Percentiles rank a stretch among this genome's conserved stretches.
phyloP scores from a whole-genome alignment of 805 yeast species.

The Candida suzukii region DNA sequence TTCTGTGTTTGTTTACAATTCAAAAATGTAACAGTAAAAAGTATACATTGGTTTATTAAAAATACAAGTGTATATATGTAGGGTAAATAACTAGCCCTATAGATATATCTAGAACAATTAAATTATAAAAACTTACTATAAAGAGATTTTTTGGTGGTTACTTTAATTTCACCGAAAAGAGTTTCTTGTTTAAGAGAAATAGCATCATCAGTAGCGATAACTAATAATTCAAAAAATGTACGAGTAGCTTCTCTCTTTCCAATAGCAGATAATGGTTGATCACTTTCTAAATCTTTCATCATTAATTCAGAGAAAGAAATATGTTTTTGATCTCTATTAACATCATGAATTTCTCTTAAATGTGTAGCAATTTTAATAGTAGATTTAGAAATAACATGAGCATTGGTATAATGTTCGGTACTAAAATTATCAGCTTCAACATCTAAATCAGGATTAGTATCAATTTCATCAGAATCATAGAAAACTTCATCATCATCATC shows the following conservation, averaged over 20 bases:
- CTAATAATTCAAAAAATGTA: constrained; percentile 76
- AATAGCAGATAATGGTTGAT: constrained; percentile 29
- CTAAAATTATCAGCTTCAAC: constrained; percentile 12
- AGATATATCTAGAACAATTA: background rate
- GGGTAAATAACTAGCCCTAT: no score
- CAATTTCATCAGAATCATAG: constrained; percentile 10
- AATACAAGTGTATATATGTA: no score
- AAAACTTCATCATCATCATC: constrained; percentile 14
- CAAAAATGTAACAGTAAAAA: no score
- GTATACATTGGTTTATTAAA: no score
- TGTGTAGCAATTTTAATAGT: constrained; percentile 48
- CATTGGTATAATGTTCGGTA: constrained; percentile 5
- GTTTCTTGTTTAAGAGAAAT: constrained; percentile 52
- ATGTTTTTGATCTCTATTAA: constrained; percentile 1
- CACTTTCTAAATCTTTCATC: constrained; percentile 26
- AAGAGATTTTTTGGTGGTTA: constrained; percentile 22
- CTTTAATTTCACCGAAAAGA: constrained; percentile 53
- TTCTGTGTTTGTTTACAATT: no score
- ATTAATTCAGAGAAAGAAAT: constrained; percentile 32
- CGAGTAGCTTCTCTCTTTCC: constrained; percentile 56
- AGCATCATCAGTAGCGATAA: constrained; percentile 73
- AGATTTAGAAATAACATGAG: constrained; percentile 32
- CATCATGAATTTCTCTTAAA: constrained; percentile 27
- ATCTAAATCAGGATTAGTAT: background rate
- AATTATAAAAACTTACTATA: constrained; percentile 12